phyloP scores from a whole-genome alignment of 202 grass and related monocot species.

The Alloteropsis angusta region DNA sequence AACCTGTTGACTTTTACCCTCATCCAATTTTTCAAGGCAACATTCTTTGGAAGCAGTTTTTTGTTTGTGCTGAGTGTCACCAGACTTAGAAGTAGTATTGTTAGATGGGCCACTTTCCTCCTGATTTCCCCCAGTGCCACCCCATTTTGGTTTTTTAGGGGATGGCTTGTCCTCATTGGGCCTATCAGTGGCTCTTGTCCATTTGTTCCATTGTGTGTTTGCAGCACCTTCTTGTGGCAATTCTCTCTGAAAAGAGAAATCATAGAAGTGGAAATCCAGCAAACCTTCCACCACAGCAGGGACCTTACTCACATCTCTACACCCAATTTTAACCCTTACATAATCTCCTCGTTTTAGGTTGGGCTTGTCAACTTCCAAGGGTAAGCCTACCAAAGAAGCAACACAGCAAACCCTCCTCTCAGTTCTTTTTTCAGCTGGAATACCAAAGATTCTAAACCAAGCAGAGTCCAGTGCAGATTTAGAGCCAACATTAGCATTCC shows the following conservation, averaged over 20 bases:
- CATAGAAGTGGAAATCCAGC: neutral
- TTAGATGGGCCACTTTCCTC: no score
- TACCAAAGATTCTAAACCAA: neutral
- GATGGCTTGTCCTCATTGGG: no score
- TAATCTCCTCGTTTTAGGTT: no score
- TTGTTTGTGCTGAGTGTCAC: no score
- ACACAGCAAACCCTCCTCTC: accelerated
- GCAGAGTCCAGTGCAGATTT: neutral
- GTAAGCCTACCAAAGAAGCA: neutral
- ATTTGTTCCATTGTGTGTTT: neutral
- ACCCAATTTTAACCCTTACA: neutral
- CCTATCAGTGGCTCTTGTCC: no score
- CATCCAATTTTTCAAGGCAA: no score
- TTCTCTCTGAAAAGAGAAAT: neutral
- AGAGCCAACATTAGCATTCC: neutral
- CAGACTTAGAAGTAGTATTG: no score
- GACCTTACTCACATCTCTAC: neutral
- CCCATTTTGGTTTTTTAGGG: no score
- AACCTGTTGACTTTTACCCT: no score
- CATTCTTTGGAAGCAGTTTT: no score
- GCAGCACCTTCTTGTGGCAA: neutral
- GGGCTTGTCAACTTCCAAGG: neutral
- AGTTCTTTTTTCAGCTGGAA: neutral
- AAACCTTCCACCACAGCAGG: neutral
- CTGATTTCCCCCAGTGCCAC: no score